A percentile compares a stretch with the other conserved stretches of the same genome.
These are phyloP conservation scores for Houttuynia cordata DNA, from an alignment of 164 flowering plant genomes.

Conservation along the genomic window DNA sequence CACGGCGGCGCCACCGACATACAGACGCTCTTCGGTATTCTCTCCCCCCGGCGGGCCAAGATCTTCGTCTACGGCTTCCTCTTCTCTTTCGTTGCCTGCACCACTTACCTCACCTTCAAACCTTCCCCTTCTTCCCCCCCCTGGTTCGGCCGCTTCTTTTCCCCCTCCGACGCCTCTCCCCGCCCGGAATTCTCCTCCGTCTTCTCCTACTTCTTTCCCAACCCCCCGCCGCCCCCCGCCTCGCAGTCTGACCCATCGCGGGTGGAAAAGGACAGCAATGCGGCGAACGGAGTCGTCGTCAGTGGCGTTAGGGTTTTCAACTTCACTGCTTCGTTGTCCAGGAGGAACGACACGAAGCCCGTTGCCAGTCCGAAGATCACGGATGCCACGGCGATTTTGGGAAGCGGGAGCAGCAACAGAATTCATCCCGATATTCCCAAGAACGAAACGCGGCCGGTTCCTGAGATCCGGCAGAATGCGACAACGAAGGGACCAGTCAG, in stretches of 20 bases:
- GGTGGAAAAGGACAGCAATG: background rate
- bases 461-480: slow-evolving; percentile 1
- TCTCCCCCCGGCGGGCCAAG: slow-evolving; percentile 32
- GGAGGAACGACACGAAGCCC: background rate
- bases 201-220: slow-evolving; percentile 46
- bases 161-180: slow-evolving; percentile 9
- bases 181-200: slow-evolving; percentile 43
- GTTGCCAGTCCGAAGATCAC: background rate
- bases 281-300: background rate
- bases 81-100: slow-evolving; percentile 45
- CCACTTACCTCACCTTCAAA: slow-evolving; percentile 50
- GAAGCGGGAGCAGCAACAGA: background rate
- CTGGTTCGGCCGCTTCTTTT: slow-evolving; percentile 43
- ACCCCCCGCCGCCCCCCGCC: slow-evolving; percentile 11
- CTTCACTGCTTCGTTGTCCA: slow-evolving; percentile 26
- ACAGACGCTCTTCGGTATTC: slow-evolving; percentile 21
- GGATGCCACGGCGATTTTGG: background rate
- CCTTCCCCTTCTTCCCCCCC: slow-evolving; percentile 52
- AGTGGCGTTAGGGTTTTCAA: slow-evolving; percentile 13
- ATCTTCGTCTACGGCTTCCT: slow-evolving; percentile 47
- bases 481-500: too few species aligned
- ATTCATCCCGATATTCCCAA: slow-evolving; percentile 10
- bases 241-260: background rate
- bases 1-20: slow-evolving; percentile 24
- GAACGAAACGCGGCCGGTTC: slow-evolving; percentile 7